A percentile compares a stretch with the other conserved stretches of the same genome.
These are phyloP conservation scores for Rasamsonia emersonii DNA, from an alignment of 2,329 filamentous ascomycete species.

Conservation along the genomic window DNA sequence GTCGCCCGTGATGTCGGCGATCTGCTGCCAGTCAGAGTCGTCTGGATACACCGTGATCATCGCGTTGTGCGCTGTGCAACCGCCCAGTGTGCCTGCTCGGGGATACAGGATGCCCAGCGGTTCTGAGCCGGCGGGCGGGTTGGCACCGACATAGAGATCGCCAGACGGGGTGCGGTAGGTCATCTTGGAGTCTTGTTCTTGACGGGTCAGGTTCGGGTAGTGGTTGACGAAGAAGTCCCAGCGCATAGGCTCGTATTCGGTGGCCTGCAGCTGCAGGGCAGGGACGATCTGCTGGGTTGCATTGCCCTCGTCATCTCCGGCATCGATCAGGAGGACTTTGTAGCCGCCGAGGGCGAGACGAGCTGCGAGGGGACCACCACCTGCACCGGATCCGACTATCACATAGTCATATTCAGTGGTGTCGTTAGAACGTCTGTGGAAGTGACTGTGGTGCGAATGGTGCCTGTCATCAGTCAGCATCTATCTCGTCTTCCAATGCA, in stretches of 20 bases:
- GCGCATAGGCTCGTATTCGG: slow-evolving; percentile 47
- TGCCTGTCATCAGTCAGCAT: too few species aligned
- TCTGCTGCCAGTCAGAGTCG: slow-evolving; percentile 49
- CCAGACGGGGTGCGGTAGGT: slow-evolving; percentile 47
- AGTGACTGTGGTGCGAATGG: slow-evolving; percentile 10
- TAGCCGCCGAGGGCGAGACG: slow-evolving; percentile 27
- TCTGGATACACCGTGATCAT: slow-evolving; percentile 51
- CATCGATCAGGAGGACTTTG: slow-evolving; percentile 30
- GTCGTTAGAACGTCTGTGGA: not conserved
- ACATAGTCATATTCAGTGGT: slow-evolving; percentile 31
- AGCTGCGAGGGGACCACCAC: slow-evolving; percentile 24
- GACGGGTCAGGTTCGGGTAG: slow-evolving; percentile 46
- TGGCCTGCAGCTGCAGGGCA: slow-evolving; percentile 44
- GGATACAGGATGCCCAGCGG: slow-evolving; percentile 49
- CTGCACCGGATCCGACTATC: slow-evolving; percentile 26
- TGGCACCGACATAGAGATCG: slow-evolving; percentile 45
- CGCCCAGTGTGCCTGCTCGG: slow-evolving; percentile 47
- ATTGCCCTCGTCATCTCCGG: slow-evolving; percentile 45
- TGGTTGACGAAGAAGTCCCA: slow-evolving; percentile 61
- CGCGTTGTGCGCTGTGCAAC: slow-evolving; percentile 54
- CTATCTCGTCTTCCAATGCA: too few species aligned
- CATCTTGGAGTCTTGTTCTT: slow-evolving; percentile 51
- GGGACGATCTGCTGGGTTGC: slow-evolving; percentile 47
- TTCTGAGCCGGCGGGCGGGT: slow-evolving; percentile 42
- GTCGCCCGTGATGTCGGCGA: slow-evolving; percentile 51